phyloP scores from a whole-genome alignment of 2,329 filamentous ascomycete species.

The Colletotrichum costaricense region DNA sequence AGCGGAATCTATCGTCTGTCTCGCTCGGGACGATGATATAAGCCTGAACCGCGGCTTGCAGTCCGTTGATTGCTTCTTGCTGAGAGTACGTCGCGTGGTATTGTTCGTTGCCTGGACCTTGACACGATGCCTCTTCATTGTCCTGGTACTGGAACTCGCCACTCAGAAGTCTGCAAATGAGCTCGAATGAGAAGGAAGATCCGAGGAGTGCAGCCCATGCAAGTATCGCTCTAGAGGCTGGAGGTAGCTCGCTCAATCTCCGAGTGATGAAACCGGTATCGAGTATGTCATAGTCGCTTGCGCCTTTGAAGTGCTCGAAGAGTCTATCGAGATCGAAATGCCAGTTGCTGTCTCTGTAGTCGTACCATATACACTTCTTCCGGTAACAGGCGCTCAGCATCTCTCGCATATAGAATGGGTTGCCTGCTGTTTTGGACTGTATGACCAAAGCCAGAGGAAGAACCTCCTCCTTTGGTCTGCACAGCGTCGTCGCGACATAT shows the following conservation, averaged over 20 bases:
- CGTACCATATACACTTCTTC: slow-evolving; percentile 91
- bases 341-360: slow-evolving; percentile 86
- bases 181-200: slow-evolving; percentile 83
- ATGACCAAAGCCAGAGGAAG: slow-evolving; percentile 84
- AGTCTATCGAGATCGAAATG: slow-evolving; percentile 86
- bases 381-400: slow-evolving; percentile 90
- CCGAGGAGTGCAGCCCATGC: slow-evolving; percentile 89
- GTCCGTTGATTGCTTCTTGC: slow-evolving; percentile 77
- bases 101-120: slow-evolving; percentile 41
- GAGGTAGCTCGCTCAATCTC: slow-evolving; percentile 80
- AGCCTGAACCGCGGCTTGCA: slow-evolving; percentile 73
- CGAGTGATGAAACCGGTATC: slow-evolving; percentile 86
- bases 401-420: slow-evolving; percentile 91
- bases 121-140: slow-evolving; percentile 48
- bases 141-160: slow-evolving; percentile 77
- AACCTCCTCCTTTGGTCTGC: slow-evolving; percentile 77
- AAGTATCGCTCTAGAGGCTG: slow-evolving; percentile 80
- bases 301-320: slow-evolving; percentile 85
- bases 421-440: slow-evolving; percentile 88
- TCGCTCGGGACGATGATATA: slow-evolving; percentile 86
- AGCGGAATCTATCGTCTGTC: slow-evolving; percentile 87
- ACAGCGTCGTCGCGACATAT: slow-evolving; percentile 86
- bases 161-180: slow-evolving; percentile 81
- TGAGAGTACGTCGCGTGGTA: slow-evolving; percentile 66
- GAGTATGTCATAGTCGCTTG: slow-evolving; percentile 82